phyloP scores from a whole-genome alignment of 176 grass and related monocot species.

The Oryza brachyantha region DNA sequence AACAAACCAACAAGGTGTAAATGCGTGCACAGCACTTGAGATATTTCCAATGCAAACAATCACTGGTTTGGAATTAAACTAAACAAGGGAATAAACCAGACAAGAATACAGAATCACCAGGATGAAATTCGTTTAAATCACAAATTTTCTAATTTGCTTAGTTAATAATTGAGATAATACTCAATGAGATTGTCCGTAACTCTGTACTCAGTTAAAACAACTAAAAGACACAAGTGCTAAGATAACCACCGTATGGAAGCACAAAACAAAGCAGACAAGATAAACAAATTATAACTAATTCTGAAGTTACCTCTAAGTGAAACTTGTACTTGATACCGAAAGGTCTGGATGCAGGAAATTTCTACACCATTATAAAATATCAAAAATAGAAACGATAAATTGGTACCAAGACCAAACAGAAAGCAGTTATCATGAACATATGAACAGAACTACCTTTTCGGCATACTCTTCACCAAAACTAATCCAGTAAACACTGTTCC shows the following conservation, averaged over 20 bases:
- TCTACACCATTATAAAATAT: constrained; percentile 46
- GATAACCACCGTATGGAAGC: neutral
- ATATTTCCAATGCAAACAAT: neutral
- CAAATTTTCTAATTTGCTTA: constrained; percentile 2
- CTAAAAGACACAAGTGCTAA: neutral
- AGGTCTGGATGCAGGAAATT: constrained; percentile 76
- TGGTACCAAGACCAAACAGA: constrained; percentile 21
- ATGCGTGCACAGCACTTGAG: neutral
- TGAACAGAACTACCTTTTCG: constrained; percentile 48
- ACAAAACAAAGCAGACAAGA: neutral
- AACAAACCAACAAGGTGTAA: neutral
- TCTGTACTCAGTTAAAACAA: constrained; percentile 17
- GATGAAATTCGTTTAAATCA: neutral
- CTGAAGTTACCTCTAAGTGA: constrained; percentile 75
- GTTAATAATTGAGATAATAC: constrained; percentile 2
- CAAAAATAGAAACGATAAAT: neutral
- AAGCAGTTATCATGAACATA: constrained; percentile 9
- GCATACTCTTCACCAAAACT: constrained; percentile 75
- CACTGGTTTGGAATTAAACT: too few relatives aligned
- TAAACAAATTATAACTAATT: constrained; percentile 12
- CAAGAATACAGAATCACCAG: neutral
- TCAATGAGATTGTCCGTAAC: constrained; percentile 1
- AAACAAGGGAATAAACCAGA: too few relatives aligned
- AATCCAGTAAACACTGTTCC: constrained; percentile 86
- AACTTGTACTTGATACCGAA: constrained; percentile 98